These are phyloP conservation scores for Alternaria conjuncta DNA, from an alignment of 2,329 filamentous ascomycete species.

Conservation along the genomic window DNA sequence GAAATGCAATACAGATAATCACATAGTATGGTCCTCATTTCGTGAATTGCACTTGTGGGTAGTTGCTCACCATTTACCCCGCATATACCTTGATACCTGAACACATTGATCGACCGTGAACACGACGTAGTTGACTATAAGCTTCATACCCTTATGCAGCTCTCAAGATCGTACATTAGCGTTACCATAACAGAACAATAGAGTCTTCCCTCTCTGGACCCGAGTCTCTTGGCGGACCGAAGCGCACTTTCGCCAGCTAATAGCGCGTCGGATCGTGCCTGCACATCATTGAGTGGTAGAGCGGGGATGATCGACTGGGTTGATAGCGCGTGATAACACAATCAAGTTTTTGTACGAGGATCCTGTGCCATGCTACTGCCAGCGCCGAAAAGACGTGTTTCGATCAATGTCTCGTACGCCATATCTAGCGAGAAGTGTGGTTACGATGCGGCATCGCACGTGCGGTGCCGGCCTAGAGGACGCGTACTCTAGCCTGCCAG, in stretches of 20 bases:
- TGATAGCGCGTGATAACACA: background rate
- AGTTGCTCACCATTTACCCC: background rate
- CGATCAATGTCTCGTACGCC: background rate
- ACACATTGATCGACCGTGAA: background rate
- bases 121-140: background rate
- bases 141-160: background rate
- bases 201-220: background rate
- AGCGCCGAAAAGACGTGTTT: background rate
- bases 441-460: background rate
- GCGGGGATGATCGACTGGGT: background rate
- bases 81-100: background rate
- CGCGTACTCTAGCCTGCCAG: background rate
- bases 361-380: background rate
- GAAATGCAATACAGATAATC: conserved; percentile 20
- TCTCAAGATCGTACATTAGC: background rate
- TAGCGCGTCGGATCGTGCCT: background rate
- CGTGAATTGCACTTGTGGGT: background rate
- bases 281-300: background rate
- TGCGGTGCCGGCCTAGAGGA: background rate
- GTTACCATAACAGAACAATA: background rate
- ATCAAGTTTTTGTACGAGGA: background rate
- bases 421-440: background rate
- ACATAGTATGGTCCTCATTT: background rate
- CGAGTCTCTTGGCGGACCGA: background rate
- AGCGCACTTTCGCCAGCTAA: background rate